Evolutionary conservation across 2,329 filamentous ascomycete genomes (phyloP).

Genomic region (Pseudocercospora macadamiae): DNA sequence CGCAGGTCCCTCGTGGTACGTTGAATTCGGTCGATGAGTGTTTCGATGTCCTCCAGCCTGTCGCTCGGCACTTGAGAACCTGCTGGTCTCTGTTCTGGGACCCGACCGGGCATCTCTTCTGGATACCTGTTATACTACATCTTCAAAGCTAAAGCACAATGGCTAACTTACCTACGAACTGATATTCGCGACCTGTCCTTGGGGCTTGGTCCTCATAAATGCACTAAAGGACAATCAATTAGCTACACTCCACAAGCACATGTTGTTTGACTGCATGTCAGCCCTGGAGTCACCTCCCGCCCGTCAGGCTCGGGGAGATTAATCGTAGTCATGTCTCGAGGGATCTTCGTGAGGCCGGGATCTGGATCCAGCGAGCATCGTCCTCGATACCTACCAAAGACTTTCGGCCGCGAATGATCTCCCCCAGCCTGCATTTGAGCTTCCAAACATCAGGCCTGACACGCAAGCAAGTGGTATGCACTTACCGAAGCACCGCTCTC

Average conservation of each 20-base stretch:
- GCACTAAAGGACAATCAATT: slow-evolving; percentile 7
- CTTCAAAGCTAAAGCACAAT: background rate
- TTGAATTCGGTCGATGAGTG: slow-evolving; percentile 15
- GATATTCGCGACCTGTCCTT: slow-evolving; percentile 14
- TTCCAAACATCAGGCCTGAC: no score
- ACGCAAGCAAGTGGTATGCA: no score
- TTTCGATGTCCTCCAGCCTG: slow-evolving; percentile 16
- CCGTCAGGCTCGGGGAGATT: no score
- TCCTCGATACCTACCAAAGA: no score
- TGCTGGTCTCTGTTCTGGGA: background rate
- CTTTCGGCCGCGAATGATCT: no score
- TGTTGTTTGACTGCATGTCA: background rate
- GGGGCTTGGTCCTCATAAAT: slow-evolving; percentile 22
- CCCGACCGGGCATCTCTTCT: background rate
- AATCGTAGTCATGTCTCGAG: no score
- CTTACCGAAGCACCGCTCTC: slow-evolving; percentile 22
- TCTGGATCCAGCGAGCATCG: no score
- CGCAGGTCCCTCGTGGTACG: slow-evolving; percentile 13
- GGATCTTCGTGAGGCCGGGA: no score
- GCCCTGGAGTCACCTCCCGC: background rate
- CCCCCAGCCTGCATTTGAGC: no score
- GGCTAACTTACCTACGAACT: slow-evolving; percentile 22
- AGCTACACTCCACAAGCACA: background rate
- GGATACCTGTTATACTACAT: background rate
- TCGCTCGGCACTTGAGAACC: background rate